A percentile compares a stretch with the other conserved stretches of the same genome.
phyloP scores from a whole-genome alignment of 176 grass and related monocot genomes.

The Hyparrhenia diplandra region DNA sequence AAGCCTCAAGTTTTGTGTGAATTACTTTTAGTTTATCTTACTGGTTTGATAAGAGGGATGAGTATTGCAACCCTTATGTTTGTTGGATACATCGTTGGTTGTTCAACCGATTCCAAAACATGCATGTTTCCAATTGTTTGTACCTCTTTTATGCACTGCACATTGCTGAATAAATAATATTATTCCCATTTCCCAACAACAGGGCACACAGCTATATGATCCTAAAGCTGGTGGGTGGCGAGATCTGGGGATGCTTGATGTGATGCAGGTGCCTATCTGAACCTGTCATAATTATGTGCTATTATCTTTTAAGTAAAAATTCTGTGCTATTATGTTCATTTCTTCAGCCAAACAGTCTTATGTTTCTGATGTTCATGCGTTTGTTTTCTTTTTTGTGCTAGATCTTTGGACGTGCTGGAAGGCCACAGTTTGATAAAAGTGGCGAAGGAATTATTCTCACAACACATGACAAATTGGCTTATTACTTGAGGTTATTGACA shows the following conservation, averaged over 20 bases:
- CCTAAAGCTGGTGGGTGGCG: slow-evolving; percentile 94
- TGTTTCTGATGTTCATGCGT: slow-evolving; percentile 14
- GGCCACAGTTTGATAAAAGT: slow-evolving; percentile 98
- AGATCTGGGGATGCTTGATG: slow-evolving; percentile 98
- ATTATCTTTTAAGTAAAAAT: neutral
- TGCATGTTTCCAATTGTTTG: slow-evolving; percentile 20
- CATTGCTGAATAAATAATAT: slow-evolving; percentile 1
- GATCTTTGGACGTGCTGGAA: slow-evolving; percentile 99
- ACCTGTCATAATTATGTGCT: slow-evolving; percentile 5
- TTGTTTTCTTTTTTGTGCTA: slow-evolving; percentile 25
- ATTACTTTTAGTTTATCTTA: neutral
- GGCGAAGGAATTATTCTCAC: slow-evolving; percentile 99
- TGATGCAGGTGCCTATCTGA: slow-evolving; percentile 79
- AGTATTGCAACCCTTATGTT: neutral
- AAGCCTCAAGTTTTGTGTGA: slow-evolving; percentile 14
- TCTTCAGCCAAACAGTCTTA: slow-evolving; percentile 5
- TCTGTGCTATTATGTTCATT: neutral
- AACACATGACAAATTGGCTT: slow-evolving; percentile 90
- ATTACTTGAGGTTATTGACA: slow-evolving; percentile 87
- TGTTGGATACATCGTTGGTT: slow-evolving; percentile 14
- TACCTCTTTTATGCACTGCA: slow-evolving; percentile 1
- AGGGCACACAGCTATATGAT: slow-evolving; percentile 97
- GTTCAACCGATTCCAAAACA: neutral
- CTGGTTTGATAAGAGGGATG: slow-evolving; percentile 17
- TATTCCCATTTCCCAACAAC: neutral